Percentiles rank a stretch among this genome's conserved stretches.
phyloP scores from a whole-genome alignment of 768 basidiomycete species.

The Favolaschia claudopus region DNA sequence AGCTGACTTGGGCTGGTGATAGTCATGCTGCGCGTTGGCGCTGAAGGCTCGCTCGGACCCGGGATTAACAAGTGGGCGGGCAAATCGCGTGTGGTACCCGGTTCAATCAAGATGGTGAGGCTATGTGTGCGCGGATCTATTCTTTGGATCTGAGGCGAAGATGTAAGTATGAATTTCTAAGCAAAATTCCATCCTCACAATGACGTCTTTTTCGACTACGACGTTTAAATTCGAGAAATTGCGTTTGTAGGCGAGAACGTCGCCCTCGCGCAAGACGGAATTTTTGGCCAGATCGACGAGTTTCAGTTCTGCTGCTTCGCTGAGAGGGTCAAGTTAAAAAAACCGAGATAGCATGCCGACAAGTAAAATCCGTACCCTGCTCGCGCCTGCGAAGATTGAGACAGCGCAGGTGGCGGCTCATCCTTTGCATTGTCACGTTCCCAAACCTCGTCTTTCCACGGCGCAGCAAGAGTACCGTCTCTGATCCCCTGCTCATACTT shows the following conservation, averaged over 20 bases:
- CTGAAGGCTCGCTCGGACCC: conserved; percentile 35
- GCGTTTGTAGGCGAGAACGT: conserved; percentile 62
- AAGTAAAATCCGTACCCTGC: conserved; percentile 41
- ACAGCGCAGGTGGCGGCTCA: neutral
- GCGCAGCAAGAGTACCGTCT: conserved; percentile 56
- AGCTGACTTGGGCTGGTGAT: conserved; percentile 56
- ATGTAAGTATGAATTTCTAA: conserved; percentile 1
- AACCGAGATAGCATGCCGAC: neutral
- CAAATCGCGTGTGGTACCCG: conserved; percentile 44
- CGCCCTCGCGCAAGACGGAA: conserved; percentile 55
- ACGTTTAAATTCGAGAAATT: conserved; percentile 48
- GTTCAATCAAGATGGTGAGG: conserved; percentile 52
- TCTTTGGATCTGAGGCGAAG: conserved; percentile 49
- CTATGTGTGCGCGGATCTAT: conserved; percentile 50
- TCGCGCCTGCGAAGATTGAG: neutral
- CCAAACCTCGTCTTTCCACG: conserved; percentile 75
- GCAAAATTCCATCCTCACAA: conserved; percentile 44
- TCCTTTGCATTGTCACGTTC: conserved; percentile 46
- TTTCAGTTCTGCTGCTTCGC: conserved; percentile 53
- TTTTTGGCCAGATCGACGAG: conserved; percentile 53
- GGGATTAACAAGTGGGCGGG: conserved; percentile 44
- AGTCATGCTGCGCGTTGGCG: conserved; percentile 41
- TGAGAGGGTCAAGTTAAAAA: conserved; percentile 20
- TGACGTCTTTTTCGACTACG: conserved; percentile 61
- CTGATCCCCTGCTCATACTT: conserved; percentile 52